These are phyloP conservation scores for Talaromyces islandicus DNA, from an alignment of 2,329 filamentous ascomycete species.

Conservation along the genomic window DNA sequence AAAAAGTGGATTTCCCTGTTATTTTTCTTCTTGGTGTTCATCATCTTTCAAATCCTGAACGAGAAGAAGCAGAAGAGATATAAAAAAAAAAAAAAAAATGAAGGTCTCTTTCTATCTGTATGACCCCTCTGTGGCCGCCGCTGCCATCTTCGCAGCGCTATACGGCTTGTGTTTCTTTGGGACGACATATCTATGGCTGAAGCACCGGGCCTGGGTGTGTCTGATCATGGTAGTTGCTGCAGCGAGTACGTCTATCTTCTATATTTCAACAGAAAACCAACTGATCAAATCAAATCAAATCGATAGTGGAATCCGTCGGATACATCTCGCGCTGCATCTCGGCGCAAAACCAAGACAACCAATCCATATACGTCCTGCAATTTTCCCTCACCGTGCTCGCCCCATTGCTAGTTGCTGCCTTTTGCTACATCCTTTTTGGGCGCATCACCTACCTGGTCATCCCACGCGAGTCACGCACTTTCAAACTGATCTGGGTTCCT, in stretches of 20 bases:
- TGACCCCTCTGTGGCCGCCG: conserved; percentile 22
- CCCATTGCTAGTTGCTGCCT: conserved; percentile 36
- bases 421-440: conserved; percentile 35
- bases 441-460: conserved; percentile 37
- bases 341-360: conserved; percentile 17
- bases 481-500: conserved; percentile 31
- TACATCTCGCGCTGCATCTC: conserved; percentile 30
- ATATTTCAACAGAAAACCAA: not conserved
- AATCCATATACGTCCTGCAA: conserved; percentile 28
- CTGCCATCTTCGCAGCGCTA: conserved; percentile 21
- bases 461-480: conserved; percentile 25
- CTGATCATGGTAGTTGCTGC: conserved; percentile 26
- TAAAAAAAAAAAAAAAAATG: not conserved
- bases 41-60: no score
- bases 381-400: conserved; percentile 34
- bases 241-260: conserved; percentile 18
- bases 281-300: no score
- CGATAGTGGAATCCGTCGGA: conserved; percentile 33
- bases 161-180: conserved; percentile 21
- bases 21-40: not conserved
- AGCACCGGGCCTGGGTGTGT: conserved; percentile 27
- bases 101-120: conserved; percentile 13
- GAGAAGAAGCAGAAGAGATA: no score
- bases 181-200: conserved; percentile 26
- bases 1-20: not conserved